Base-by-base conservation (phyloP, 164 flowering plant genomes). In the Houttuynia cordata region DNA sequence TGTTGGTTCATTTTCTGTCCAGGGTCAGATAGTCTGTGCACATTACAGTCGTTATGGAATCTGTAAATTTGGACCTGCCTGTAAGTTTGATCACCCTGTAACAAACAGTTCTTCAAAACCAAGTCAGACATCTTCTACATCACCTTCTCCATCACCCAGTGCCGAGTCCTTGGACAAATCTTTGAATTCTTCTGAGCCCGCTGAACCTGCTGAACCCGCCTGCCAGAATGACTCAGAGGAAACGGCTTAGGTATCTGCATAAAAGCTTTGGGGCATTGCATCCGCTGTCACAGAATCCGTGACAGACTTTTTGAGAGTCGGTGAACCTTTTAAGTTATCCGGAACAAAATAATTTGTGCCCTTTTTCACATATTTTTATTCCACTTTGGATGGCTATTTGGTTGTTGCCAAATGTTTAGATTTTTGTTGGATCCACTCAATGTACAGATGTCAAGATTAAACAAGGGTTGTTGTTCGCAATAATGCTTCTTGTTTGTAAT, bases 51-150 rank as follows among this genome's bases (percentile, higher is more conserved):
- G 84, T 58, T 83, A 81, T 68, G 91, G 95, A 56, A 81, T 87
- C 57, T 87, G 95, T 87, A 84, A 85, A 74, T 87, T 68, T 52
- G 95, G 95, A 22, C 85, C 95, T 39, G 81, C 87, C 22, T 87
- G 91, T 72, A 84, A 74, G 74, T 83, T 74, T 66, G 81, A 87
- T 67, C 95, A 87, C 69, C 79, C 94, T 9, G 39, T 66, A 53
- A 75, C 74, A 56, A 41, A 64, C 62, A 66, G 59, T 41, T 58
- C 65, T 56, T 53, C 67, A 1, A 55, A 63, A 45, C 5, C 71
- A 61, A 59, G 76, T 54, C 58, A 54, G 49, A 51, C 45, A 47
- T 42, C 75, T 17, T 66, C 62, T 14, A 60, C 67, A 37, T 12
- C 49, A 45, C 49, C 75, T 17, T 66, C 62, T 14, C 60, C 67